Evolutionary conservation across 1,284 basidiomycete genomes (phyloP), one percentile per base, ranked within the genome.

Genomic region (Sanghuangporus baumii): DNA sequence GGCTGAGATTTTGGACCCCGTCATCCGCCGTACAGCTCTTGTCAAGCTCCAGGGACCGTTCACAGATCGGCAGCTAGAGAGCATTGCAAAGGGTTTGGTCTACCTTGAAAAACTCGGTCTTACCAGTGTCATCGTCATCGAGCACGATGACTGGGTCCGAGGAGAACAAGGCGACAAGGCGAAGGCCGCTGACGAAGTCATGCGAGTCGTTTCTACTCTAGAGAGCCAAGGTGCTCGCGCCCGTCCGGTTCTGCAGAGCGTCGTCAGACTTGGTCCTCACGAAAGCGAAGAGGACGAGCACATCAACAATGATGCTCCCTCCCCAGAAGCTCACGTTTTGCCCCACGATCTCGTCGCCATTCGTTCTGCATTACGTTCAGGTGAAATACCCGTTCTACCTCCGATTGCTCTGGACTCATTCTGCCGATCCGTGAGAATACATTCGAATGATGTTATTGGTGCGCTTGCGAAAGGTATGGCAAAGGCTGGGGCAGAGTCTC

Each of bases 41-140:
- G 96, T 99, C 72, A 99, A 99, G 75, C 80, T 99, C 12, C 97
- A 99, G 74, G 94, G 96, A 2, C 97, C 97, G 0, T 99, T 99
- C 74, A 93, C 87, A n/a, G 91, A 97, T 74, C 83, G 88, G 11
- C 97, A 99, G 73, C 87, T 99, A 63, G 90, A 95, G 67, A 96
- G 94, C 71, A 93, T 99, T 67, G 88, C 92, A 36, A 87, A 91
- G 48, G 97, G 97, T 54, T 86, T 99, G 79, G 90, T 95, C 56
- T 94, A 98, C 72, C 85, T 99, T 56, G 93, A 96, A 74, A 96
- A 94, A 71, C 88, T 99, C 34, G 97, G 97, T 2, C 82, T 99
- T 16, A 91, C 98, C 67, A 91, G 90, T 66, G 94, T 99, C 68
- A 93, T 99, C 66, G 92, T 99, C 56, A 84, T 98, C 56, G 97